Evolutionary conservation across 805 yeast species (phyloP), one percentile per base, ranked within the genome.

Genomic region (Yamadazyma phyllophila): DNA sequence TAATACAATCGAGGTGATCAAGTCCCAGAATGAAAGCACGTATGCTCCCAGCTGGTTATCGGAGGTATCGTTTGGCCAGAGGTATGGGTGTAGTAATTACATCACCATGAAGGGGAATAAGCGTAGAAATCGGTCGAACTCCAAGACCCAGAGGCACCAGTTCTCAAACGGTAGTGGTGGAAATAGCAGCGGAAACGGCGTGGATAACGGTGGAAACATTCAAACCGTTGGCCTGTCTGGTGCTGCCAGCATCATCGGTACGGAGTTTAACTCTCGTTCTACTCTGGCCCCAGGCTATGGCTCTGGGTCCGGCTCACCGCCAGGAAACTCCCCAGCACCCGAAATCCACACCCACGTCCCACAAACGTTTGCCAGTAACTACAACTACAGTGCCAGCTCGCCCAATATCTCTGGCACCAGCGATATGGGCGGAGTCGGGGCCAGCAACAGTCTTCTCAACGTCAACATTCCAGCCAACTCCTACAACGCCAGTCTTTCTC

Each of bases 21-120:
- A 60, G 31, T 47, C 48, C 7, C 54, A 52, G 17, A 45, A 34
- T 2, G 65, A 67, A 43, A 49, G 53, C 2, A 45, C 42, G 15
- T 70, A 71, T 47, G 63, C 62, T 39, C 69, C 73, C 2, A 52
- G 53, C 7, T 59, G 54, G 41, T 41, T 66, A 43, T 60, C 62
- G 7, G 75, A 71, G 45, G 57, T 63, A 45, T 66, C 61, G 44
- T 74, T 73, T 4, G 62, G 71, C 35, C 53, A 68, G 37, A 67
- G 63, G 29, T 71, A 69, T 57, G 75, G 74, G 0, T 74, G 76
- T 5, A 57, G 51, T 41, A 50, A 51, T 36, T 64, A 63, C 47
- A 69, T 69, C 15, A 26, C 46, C 29, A 11, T 13, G 10, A 47
- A 44, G 36, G 37, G 29, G 11, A 17, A 35, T 14, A 47, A 41